These are phyloP conservation scores for Globisporangium viniferum DNA, from an alignment of 352 stramenopile species.

Conservation along the genomic window DNA sequence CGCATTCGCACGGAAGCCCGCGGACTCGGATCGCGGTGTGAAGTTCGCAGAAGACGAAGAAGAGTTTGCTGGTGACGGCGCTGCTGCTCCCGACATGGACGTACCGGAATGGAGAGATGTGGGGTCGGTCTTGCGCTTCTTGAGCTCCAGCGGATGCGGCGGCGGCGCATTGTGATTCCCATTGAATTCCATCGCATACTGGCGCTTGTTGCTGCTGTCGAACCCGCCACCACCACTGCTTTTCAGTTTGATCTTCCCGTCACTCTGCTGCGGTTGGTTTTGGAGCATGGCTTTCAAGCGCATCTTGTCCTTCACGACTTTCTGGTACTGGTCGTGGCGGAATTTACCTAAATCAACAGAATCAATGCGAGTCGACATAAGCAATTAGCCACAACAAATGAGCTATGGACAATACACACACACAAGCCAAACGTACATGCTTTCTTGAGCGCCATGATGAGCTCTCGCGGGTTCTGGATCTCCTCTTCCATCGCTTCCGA, in stretches of 20 bases:
- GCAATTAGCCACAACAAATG: background rate
- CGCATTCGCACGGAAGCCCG: constrained; percentile 43
- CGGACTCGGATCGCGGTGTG: constrained; percentile 29
- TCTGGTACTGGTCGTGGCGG: constrained; percentile 80
- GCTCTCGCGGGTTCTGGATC: constrained; percentile 70
- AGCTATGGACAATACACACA: background rate
- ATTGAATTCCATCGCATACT: constrained; percentile 22
- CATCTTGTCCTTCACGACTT: constrained; percentile 75
- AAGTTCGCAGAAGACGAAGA: constrained; percentile 17
- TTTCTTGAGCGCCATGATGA: constrained; percentile 79
- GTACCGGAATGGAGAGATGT: constrained; percentile 4
- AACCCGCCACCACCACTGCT: constrained; percentile 13
- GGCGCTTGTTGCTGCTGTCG: constrained; percentile 24
- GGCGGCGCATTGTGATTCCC: constrained; percentile 6
- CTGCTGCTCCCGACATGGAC: background rate
- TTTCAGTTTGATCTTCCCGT: constrained; percentile 31
- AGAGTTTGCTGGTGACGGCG: background rate
- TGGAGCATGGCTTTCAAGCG: constrained; percentile 69
- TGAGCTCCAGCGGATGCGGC: constrained; percentile 35
- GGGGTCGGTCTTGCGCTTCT: constrained; percentile 56
- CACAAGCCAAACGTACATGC: constrained; percentile 37
- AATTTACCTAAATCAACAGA: constrained; percentile 35
- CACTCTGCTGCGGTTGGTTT: constrained; percentile 22
- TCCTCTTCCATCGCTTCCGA: constrained; percentile 65
- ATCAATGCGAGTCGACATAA: background rate